Conservation (phyloP, 78 protist species). For the Dictyostelium citrinum region DNA sequence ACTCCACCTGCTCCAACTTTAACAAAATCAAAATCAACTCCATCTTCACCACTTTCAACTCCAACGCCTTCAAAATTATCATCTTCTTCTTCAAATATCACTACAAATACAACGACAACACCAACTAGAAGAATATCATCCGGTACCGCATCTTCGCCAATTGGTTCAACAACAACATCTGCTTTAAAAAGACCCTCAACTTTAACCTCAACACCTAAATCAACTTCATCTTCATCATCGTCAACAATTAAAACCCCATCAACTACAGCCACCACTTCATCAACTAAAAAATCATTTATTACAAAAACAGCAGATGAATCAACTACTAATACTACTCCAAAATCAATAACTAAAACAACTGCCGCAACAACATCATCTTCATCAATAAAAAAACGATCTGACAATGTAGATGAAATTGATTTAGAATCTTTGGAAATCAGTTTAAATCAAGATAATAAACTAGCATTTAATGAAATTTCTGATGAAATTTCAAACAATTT, state of each 20-base stretch:
- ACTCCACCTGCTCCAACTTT: slow-evolving; percentile 14
- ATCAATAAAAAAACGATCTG: not conserved
- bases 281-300: slow-evolving; percentile 1
- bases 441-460: not conserved
- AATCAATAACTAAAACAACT: not conserved
- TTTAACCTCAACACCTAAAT: not conserved
- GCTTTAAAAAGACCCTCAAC: not conserved
- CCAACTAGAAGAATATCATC: slow-evolving; percentile 4
- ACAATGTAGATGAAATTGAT: not conserved
- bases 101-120: not conserved
- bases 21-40: slow-evolving; percentile 39
- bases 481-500: slow-evolving; percentile 28
- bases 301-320: not conserved
- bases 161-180: not conserved
- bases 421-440: not conserved
- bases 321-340: not conserved
- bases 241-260: not conserved
- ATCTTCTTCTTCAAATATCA: not conserved
- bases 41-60: slow-evolving; percentile 7
- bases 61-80: not conserved
- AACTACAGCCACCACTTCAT: not conserved
- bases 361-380: not conserved
- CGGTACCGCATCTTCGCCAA: not conserved
- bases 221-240: not conserved
- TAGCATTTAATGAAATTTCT: slow-evolving; percentile 49